Conservation (phyloP, 805 yeast species). For the Candida pseudofarinosa region DNA sequence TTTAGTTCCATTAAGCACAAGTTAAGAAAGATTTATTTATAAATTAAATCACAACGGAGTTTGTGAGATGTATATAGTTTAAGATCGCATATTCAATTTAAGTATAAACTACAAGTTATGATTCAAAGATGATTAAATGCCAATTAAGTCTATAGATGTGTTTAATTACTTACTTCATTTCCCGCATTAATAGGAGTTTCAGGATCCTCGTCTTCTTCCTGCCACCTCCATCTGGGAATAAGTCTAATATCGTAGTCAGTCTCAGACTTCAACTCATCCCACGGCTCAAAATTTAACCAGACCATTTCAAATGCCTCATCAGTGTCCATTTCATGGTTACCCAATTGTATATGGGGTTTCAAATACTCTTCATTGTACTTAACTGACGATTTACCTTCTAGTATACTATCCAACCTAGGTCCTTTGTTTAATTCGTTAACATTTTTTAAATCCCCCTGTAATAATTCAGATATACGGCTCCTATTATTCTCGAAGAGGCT, state of each 20-base stretch:
- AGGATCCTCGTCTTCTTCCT: slow-evolving; percentile 3
- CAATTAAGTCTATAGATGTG: slow-evolving; percentile 4
- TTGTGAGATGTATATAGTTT: background rate
- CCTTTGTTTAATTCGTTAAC: slow-evolving; percentile 38
- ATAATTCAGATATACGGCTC: slow-evolving; percentile 14
- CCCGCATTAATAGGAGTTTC: background rate
- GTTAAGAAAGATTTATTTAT: too few relatives aligned
- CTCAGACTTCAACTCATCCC: slow-evolving; percentile 40
- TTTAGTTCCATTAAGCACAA: too few relatives aligned
- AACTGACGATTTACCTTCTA: slow-evolving; percentile 28
- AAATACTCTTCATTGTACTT: slow-evolving; percentile 22
- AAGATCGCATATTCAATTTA: background rate
- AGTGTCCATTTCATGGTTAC: slow-evolving; percentile 30
- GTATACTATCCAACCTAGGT: slow-evolving; percentile 26
- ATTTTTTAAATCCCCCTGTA: slow-evolving; percentile 22
- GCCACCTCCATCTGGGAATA: slow-evolving; percentile 24
- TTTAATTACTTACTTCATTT: slow-evolving; percentile 4
- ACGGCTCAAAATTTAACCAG: slow-evolving; percentile 43
- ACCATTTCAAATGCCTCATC: slow-evolving; percentile 43
- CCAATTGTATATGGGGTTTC: slow-evolving; percentile 36
- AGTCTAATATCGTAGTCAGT: slow-evolving; percentile 37
- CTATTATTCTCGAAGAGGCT: slow-evolving; percentile 22
- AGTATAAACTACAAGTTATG: background rate
- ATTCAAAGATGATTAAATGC: slow-evolving; percentile 1
- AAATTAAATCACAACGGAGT: too few relatives aligned